Evolutionary conservation across 345 rosid genomes (phyloP).

Genomic region (Arabidopsis suecica): DNA sequence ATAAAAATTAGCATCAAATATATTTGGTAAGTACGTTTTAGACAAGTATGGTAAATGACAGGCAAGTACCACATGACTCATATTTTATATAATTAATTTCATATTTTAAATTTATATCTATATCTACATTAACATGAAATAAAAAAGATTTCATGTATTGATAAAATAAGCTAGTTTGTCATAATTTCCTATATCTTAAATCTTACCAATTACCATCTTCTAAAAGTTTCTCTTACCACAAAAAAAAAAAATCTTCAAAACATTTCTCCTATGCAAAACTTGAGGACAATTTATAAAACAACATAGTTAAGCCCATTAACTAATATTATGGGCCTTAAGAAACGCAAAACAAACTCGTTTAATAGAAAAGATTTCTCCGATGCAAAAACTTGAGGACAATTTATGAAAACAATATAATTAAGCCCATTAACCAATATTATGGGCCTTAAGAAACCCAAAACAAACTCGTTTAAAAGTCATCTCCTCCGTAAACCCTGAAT

Average conservation of each 20-base stretch:
- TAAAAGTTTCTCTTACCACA: no score
- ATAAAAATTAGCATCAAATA: not conserved
- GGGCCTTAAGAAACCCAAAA: slow-evolving; percentile 6
- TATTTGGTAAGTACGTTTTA: no score
- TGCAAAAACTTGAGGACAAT: not conserved
- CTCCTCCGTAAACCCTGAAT: slow-evolving; percentile 15
- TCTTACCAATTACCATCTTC: no score
- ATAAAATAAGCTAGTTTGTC: not conserved
- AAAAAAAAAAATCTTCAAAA: not conserved
- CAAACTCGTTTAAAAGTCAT: not conserved
- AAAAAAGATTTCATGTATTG: not conserved
- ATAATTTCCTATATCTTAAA: not conserved
- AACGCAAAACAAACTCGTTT: not conserved
- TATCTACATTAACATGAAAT: not conserved
- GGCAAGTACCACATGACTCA: no score
- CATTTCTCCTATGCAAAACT: no score
- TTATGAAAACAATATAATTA: not conserved
- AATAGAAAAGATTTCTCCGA: no score
- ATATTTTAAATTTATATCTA: no score
- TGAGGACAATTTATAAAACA: not conserved
- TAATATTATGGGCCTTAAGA: slow-evolving; percentile 11
- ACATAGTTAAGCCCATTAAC: not conserved
- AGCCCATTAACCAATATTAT: not conserved
- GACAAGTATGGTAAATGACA: no score
- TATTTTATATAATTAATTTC: no score